Evolutionary conservation across 2,329 filamentous ascomycete genomes (phyloP), one percentile per base, ranked within the genome.

Genomic region (Colletotrichum sublineola): DNA sequence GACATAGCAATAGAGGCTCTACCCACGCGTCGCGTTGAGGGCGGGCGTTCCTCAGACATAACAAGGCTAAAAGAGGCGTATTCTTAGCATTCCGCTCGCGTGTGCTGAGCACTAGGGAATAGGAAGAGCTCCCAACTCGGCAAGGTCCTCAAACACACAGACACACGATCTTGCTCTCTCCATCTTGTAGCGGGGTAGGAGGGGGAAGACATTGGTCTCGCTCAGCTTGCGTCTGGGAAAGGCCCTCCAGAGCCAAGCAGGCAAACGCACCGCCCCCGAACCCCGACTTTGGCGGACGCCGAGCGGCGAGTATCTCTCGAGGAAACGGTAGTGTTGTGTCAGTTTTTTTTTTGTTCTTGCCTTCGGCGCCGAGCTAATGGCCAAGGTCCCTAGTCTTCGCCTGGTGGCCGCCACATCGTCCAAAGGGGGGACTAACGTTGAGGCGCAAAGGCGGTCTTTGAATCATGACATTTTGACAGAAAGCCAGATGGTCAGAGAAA

Each of bases 11-110:
- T 4, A 42, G 52, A 62, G 48, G 50, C 18, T 48, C 33, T 36
- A n/a, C 53, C 53, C 66, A 55, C 66, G 60, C 69, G 66, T 64
- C 58, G 29, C 60, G 44, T 36, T 60, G 66, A n/a, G 60, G 60
- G 40, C 24, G 55, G 62, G 48, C 62, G 50, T 36, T n/a, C 44
- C 38, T 55, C 24, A 46, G 31, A 40, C 62, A 64, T 33, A 53
- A 42, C 29, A 44, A 33, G 50, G 36, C 15, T 44, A 46, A 33
- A 42, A 44, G 38, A 31, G 61, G 62, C 48, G 36, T 50, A 24
- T 42, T 48, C 9, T 36, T 24, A 55, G 50, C 50, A 64, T 64
- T 64, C 62, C 62, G 53, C 62, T 55, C 62, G 50, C 50, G 62
- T 64, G 62, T 64, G 50, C 62, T 5, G 4, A 46, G 38, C 14